Conservation (phyloP, 2,329 filamentous ascomycete species). For the Fonsecaea nubica region DNA sequence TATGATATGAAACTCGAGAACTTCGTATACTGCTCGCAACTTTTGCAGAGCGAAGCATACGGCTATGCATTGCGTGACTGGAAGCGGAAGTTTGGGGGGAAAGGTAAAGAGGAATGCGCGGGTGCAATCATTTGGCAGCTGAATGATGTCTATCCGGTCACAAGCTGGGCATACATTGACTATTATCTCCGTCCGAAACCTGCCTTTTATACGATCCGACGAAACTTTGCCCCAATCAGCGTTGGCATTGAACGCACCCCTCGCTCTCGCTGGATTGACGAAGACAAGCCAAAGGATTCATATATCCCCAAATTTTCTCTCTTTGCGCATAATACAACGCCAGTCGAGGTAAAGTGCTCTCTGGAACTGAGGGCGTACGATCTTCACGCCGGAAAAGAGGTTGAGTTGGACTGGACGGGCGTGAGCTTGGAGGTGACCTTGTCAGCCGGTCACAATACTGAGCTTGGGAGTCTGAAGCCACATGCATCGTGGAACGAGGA, state of each 20-base stretch:
- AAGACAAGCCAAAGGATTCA: slow-evolving; percentile 9
- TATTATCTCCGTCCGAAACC: slow-evolving; percentile 67
- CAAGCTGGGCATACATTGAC: slow-evolving; percentile 67
- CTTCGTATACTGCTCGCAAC: slow-evolving; percentile 71
- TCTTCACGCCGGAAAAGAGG: neutral
- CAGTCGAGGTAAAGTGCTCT: neutral
- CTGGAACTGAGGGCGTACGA: slow-evolving; percentile 13
- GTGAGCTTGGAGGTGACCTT: slow-evolving; percentile 8
- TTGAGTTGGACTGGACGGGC: neutral
- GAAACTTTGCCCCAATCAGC: slow-evolving; percentile 63
- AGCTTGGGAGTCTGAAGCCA: slow-evolving; percentile 5
- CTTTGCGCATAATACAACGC: slow-evolving; percentile 17
- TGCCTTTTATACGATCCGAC: slow-evolving; percentile 65
- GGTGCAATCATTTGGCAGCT: slow-evolving; percentile 57
- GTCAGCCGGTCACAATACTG: slow-evolving; percentile 18
- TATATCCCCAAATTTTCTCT: slow-evolving; percentile 6
- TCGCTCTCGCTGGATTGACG: slow-evolving; percentile 11
- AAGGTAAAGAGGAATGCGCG: slow-evolving; percentile 50
- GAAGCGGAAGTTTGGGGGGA: slow-evolving; percentile 54
- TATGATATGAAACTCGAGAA: slow-evolving; percentile 64
- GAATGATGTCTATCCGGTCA: slow-evolving; percentile 63
- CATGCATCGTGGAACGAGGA: slow-evolving; percentile 19
- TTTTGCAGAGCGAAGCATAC: slow-evolving; percentile 66
- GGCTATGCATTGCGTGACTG: slow-evolving; percentile 65
- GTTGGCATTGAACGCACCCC: slow-evolving; percentile 54